phyloP scores from a whole-genome alignment of 2,329 filamentous ascomycete species.

The Colletotrichum lupini region DNA sequence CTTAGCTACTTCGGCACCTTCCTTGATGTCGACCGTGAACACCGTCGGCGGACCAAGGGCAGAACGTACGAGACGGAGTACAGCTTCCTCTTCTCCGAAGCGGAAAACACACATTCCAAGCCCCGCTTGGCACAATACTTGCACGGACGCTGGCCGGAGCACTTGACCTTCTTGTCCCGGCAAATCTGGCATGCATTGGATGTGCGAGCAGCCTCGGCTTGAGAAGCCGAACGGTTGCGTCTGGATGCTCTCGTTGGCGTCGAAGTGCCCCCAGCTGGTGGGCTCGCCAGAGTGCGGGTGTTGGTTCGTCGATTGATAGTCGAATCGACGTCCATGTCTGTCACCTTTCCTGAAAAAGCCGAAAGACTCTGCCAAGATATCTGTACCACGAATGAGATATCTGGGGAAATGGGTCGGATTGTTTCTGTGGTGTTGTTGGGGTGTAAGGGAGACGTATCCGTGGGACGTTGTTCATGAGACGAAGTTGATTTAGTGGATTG shows the following conservation, averaged over 20 bases:
- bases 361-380: background rate
- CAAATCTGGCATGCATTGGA: conserved; percentile 18
- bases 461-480: background rate
- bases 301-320: background rate
- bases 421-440: background rate
- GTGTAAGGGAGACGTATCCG: conserved; percentile 16
- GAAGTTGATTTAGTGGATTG: no score
- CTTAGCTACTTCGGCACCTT: background rate
- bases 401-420: background rate
- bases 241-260: background rate
- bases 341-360: background rate
- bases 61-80: conserved; percentile 26
- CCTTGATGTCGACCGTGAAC: background rate
- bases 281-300: background rate
- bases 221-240: conserved; percentile 23
- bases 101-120: conserved; percentile 9
- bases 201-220: conserved; percentile 23
- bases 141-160: conserved; percentile 27
- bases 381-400: background rate
- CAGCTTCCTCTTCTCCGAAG: conserved; percentile 23
- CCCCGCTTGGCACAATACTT: conserved; percentile 28
- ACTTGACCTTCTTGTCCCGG: conserved; percentile 32
- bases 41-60: background rate
- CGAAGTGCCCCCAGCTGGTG: background rate
- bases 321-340: conserved; percentile 3